Conservation (phyloP, 2,329 filamentous ascomycete species). For the Tricladium varicosporioides region DNA sequence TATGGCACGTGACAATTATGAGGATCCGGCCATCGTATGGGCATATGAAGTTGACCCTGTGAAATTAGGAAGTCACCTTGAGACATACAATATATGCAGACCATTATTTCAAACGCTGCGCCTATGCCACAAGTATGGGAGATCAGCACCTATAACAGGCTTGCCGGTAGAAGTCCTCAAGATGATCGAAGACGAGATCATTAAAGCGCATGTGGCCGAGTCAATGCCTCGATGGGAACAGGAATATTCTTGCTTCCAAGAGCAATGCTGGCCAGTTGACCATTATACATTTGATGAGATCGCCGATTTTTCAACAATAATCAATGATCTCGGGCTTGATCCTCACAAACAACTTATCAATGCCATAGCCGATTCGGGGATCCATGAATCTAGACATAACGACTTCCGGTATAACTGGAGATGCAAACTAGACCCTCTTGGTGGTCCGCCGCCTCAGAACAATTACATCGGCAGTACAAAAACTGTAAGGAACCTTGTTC, state of each 20-base stretch:
- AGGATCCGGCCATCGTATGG: slow-evolving; percentile 16
- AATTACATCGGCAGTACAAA: slow-evolving; percentile 16
- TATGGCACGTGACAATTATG: slow-evolving; percentile 13
- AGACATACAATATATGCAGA: slow-evolving; percentile 14
- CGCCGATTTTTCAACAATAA: slow-evolving; percentile 15
- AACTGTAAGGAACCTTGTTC: slow-evolving; percentile 13
- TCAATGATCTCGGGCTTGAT: slow-evolving; percentile 15
- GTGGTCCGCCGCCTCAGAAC: slow-evolving; percentile 9
- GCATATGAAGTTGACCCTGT: slow-evolving; percentile 15
- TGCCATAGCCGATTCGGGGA: slow-evolving; percentile 10
- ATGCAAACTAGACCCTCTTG: slow-evolving; percentile 14
- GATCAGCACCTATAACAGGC: slow-evolving; percentile 15
- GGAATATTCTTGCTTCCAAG: slow-evolving; percentile 16
- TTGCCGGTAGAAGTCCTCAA: slow-evolving; percentile 15
- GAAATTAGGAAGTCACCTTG: slow-evolving; percentile 17
- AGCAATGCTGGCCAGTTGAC: slow-evolving; percentile 12
- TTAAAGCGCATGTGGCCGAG: slow-evolving; percentile 15
- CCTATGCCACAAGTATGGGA: slow-evolving; percentile 13
- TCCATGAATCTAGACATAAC: slow-evolving; percentile 17
- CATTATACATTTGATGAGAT: slow-evolving; percentile 16
- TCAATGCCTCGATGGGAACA: slow-evolving; percentile 13
- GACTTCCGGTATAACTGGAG: slow-evolving; percentile 16
- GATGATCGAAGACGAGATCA: slow-evolving; percentile 17
- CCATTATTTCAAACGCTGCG: slow-evolving; percentile 16
- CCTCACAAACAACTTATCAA: slow-evolving; percentile 12